These are phyloP conservation scores for Hirschfeldia incana DNA, from an alignment of 345 rosid genomes.

Conservation along the genomic window DNA sequence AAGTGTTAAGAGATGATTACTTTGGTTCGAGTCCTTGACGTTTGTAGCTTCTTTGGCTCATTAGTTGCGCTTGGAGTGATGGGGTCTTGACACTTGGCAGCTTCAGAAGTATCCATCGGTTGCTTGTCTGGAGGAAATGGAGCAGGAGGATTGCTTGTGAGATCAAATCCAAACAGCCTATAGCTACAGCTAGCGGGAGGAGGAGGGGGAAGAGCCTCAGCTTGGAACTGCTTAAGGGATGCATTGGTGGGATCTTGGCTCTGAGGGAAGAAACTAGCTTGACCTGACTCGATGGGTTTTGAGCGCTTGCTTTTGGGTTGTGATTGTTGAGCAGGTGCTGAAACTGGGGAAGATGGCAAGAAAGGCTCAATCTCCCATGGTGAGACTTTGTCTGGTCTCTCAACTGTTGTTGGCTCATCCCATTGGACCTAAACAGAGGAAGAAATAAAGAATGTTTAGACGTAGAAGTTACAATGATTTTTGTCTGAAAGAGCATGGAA, in stretches of 20 bases:
- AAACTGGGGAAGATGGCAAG: slow-evolving; percentile 42
- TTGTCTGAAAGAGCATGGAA: not conserved
- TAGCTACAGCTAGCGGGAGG: slow-evolving; percentile 37
- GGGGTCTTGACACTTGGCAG: slow-evolving; percentile 41
- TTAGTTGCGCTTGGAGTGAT: slow-evolving; percentile 30
- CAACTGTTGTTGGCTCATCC: slow-evolving; percentile 76
- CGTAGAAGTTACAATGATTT: not conserved
- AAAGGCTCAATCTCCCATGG: slow-evolving; percentile 86
- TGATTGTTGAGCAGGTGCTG: slow-evolving; percentile 45
- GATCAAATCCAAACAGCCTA: slow-evolving; percentile 69
- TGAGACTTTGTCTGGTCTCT: slow-evolving; percentile 77
- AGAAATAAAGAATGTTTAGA: not conserved
- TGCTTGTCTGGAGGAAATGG: slow-evolving; percentile 34
- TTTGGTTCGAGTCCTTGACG: slow-evolving; percentile 33
- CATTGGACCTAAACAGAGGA: slow-evolving; percentile 42
- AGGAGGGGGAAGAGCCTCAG: slow-evolving; percentile 27
- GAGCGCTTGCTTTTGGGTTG: slow-evolving; percentile 59
- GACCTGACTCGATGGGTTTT: slow-evolving; percentile 44
- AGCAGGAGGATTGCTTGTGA: slow-evolving; percentile 38
- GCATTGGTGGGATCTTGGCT: slow-evolving; percentile 39
- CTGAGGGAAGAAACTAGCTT: slow-evolving; percentile 35
- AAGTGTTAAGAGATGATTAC: slow-evolving; percentile 4
- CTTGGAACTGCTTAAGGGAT: not conserved
- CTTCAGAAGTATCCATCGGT: slow-evolving; percentile 24
- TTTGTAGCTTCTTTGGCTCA: slow-evolving; percentile 48